Base-by-base conservation (phyloP, 306 rosid species). In the Glycine latifolia region DNA sequence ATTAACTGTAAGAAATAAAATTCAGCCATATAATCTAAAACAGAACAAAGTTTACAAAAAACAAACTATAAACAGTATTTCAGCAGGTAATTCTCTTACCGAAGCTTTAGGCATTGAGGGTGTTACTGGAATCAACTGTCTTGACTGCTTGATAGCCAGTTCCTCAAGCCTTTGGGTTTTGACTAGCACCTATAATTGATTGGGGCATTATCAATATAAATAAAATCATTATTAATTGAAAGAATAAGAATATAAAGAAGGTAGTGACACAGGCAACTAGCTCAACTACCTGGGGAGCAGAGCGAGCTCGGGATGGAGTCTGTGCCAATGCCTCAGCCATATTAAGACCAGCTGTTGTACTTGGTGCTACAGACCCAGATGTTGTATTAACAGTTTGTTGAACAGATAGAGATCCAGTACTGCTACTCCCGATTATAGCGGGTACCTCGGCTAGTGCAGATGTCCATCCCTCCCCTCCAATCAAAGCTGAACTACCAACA, bases 251-350 rank as follows among this genome's bases (percentile, higher is more conserved):
- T 13, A 68, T 13, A 68, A 56, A 58, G 56, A 82, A 48, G 35
- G 77, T 17, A 16, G 66, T 66, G 63, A 78, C 46, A 62, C 10
- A 75, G 7, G 33, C 37, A 70, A 81, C 76, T 76, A 78, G 78
- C 75, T 82, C 84, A 71, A 71, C 81, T 91, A 90, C 97, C 94
- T 91, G 97, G 17, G 98, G 95, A 80, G 87, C 67, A 74, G 92
- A 77, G 71, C 89, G 91, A 84, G 91, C 86, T 67, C 95, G 90
- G 44, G 91, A 84, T 63, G 98, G 98, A 86, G 89, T 88, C 80
- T 95, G 97, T 55, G 86, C 88, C 82, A 95, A 88, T 35, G 98
- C 97, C 85, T 92, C 98, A 62, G 97, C 98, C 97, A 95, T 94
- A 76, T 94, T 94, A 71, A 92, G 97, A 82, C 92, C 87, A 59